Percentiles rank a stretch among this genome's conserved stretches.
Conservation (phyloP, 345 rosid species). For the Acer saccharum region DNA sequence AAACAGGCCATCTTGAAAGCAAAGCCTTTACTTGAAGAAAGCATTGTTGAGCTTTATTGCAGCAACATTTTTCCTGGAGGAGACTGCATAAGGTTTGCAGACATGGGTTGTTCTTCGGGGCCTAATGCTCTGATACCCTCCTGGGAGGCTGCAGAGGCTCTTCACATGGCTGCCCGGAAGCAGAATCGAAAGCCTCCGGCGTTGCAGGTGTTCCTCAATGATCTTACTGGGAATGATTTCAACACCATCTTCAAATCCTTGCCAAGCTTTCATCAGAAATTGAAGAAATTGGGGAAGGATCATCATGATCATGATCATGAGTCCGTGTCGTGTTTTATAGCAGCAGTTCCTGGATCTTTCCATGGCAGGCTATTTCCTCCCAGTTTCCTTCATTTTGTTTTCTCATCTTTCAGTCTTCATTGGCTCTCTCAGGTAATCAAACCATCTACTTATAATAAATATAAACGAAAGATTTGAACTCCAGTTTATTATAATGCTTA, state of each 20-base stretch:
- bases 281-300: not conserved
- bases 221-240: constrained; percentile 33
- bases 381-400: constrained; percentile 21
- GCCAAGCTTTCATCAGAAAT: constrained; percentile 19
- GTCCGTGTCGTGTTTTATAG: constrained; percentile 19
- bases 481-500: too few relatives aligned
- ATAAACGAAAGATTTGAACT: too few relatives aligned
- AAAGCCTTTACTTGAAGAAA: constrained; percentile 3
- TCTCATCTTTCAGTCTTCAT: constrained; percentile 27
- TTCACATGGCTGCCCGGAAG: not conserved
- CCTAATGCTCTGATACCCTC: constrained; percentile 9
- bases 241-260: constrained; percentile 17
- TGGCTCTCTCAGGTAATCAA: constrained; percentile 20
- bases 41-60: not conserved
- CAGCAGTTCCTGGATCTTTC: constrained; percentile 25
- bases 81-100: constrained; percentile 15
- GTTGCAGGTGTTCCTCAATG: constrained; percentile 22
- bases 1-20: not conserved
- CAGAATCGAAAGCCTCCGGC: not conserved
- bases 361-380: constrained; percentile 28
- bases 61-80: not conserved
- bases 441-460: too few relatives aligned
- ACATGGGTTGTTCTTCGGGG: constrained; percentile 18
- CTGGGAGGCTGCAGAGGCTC: not conserved
- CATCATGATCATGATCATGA: not conserved